Percentiles rank a stretch among this genome's conserved stretches.
Evolutionary conservation across 1,284 basidiomycete genomes (phyloP).

Genomic region (Pulchroboletus neoregius): DNA sequence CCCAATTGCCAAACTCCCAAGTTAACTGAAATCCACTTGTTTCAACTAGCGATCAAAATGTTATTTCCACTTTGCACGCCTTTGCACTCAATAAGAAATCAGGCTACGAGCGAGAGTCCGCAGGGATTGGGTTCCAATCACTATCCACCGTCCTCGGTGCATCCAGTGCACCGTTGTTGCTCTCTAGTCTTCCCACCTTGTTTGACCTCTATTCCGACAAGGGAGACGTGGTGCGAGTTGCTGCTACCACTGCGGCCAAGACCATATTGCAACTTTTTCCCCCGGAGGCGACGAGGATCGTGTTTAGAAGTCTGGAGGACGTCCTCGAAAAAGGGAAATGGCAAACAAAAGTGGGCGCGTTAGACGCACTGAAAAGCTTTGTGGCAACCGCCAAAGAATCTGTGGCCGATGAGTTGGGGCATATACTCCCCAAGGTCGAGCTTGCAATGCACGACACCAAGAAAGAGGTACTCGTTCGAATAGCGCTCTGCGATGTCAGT

Average conservation of each 20-base stretch:
- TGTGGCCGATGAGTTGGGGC: slow-evolving; percentile 82
- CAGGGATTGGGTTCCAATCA: slow-evolving; percentile 81
- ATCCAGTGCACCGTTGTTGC: slow-evolving; percentile 77
- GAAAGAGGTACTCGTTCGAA: slow-evolving; percentile 60
- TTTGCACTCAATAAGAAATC: slow-evolving; percentile 89
- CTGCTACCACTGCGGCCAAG: slow-evolving; percentile 82
- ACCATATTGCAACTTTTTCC: slow-evolving; percentile 83
- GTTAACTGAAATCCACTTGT: slow-evolving; percentile 7
- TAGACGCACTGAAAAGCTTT: slow-evolving; percentile 81
- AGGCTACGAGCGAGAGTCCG: slow-evolving; percentile 89
- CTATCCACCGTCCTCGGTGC: slow-evolving; percentile 70
- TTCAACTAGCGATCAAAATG: slow-evolving; percentile 49
- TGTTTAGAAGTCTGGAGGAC: slow-evolving; percentile 70
- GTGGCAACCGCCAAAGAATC: slow-evolving; percentile 72
- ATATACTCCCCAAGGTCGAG: slow-evolving; percentile 85
- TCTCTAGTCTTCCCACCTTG: slow-evolving; percentile 75
- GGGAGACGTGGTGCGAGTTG: slow-evolving; percentile 85
- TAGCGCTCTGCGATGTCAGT: slow-evolving; percentile 1
- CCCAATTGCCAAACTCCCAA: slow-evolving; percentile 5
- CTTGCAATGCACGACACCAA: slow-evolving; percentile 97
- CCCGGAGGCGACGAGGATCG: slow-evolving; percentile 74
- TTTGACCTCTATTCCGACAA: slow-evolving; percentile 93
- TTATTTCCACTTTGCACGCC: slow-evolving; percentile 62
- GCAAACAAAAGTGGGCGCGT: slow-evolving; percentile 91
- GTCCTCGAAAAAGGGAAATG: slow-evolving; percentile 88